Evolutionary conservation across 2,329 filamentous ascomycete species (phyloP).

Genomic region (Aureobasidium lini): DNA sequence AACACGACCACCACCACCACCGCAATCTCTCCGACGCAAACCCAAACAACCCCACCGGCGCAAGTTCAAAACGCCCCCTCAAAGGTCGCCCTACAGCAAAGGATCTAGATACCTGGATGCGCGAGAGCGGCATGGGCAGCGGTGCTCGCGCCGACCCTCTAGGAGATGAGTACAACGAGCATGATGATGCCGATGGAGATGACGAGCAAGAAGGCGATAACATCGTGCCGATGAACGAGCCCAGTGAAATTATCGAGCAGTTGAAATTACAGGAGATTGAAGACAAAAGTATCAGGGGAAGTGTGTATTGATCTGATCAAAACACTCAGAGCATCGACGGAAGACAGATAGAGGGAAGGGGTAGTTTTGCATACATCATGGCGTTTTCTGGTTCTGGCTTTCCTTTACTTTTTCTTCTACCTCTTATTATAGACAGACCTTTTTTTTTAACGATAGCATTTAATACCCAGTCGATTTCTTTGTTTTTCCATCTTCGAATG

Average conservation of each 20-base stretch:
- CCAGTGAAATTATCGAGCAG: constrained; percentile 7
- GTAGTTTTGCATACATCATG: neutral
- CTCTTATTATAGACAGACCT: neutral
- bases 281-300: constrained; percentile 25
- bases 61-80: constrained; percentile 26
- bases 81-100: constrained; percentile 28
- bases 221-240: neutral
- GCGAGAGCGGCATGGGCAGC: constrained; percentile 41
- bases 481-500: no score
- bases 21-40: constrained; percentile 5
- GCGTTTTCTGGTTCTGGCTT: neutral
- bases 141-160: constrained; percentile 39
- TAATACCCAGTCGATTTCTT: no score
- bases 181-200: constrained; percentile 19
- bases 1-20: constrained; percentile 5
- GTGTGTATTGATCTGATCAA: constrained; percentile 21
- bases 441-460: neutral
- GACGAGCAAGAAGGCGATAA: constrained; percentile 11
- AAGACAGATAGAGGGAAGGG: no score
- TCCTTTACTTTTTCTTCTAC: no score
- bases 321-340: no score
- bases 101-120: constrained; percentile 35
- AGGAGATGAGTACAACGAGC: constrained; percentile 33
- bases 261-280: constrained; percentile 22
- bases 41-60: constrained; percentile 22